phyloP scores from a whole-genome alignment of 805 yeast species.

The Saccharomycopsis capsularis region DNA sequence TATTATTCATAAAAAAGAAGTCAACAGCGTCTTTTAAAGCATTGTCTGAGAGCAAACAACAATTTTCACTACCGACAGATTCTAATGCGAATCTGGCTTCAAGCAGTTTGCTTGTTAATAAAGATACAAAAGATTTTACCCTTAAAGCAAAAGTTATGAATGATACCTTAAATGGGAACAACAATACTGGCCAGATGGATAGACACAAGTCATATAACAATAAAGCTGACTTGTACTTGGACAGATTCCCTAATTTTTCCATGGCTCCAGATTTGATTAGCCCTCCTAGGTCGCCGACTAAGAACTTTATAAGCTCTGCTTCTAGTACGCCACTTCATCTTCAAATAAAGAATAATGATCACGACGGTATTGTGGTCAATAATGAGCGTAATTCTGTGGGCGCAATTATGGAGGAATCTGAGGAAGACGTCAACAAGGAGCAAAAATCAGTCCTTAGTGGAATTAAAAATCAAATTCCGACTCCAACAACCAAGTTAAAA shows the following conservation, averaged over 20 bases:
- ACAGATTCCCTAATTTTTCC: conserved; percentile 20
- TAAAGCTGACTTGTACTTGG: conserved; percentile 19
- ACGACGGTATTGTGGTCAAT: background rate
- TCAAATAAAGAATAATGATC: background rate
- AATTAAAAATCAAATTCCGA: no score
- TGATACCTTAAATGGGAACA: background rate
- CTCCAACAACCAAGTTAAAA: background rate
- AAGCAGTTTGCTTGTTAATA: background rate
- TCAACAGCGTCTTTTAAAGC: background rate
- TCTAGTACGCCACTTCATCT: conserved; percentile 2
- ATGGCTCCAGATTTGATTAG: conserved; percentile 16
- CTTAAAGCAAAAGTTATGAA: no score
- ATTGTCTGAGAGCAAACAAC: background rate
- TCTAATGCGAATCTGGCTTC: background rate
- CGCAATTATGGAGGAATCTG: background rate
- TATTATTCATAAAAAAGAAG: conserved; percentile 13
- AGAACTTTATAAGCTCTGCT: conserved; percentile 3
- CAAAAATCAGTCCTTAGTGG: no score
- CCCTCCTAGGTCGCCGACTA: conserved; percentile 18
- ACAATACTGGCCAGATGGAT: background rate
- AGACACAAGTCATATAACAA: conserved; percentile 7
- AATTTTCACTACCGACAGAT: background rate
- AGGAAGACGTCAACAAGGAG: background rate
- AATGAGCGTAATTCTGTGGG: background rate
- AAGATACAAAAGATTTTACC: no score